phyloP scores from a whole-genome alignment of 2,329 filamentous ascomycete genomes.

The Thielaviopsis cerberus region DNA sequence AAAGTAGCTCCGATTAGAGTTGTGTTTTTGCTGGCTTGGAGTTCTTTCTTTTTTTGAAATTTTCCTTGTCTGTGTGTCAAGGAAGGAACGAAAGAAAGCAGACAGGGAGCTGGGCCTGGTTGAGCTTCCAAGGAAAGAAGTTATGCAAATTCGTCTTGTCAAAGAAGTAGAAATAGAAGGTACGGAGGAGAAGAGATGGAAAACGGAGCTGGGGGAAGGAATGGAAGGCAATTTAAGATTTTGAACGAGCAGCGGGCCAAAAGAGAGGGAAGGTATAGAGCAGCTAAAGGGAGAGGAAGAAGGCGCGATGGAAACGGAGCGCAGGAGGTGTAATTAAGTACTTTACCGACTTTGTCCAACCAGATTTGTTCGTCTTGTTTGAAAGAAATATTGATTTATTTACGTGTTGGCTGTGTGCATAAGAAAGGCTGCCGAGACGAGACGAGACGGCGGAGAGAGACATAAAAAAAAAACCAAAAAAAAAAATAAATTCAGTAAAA shows the following conservation, averaged over 20 bases:
- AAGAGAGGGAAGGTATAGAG: too few relatives aligned
- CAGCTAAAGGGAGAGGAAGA: background rate
- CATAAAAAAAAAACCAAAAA: background rate
- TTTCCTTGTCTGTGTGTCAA: background rate
- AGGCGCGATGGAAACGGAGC: background rate
- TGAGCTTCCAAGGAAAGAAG: background rate
- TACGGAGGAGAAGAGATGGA: too few relatives aligned
- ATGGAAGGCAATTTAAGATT: too few relatives aligned
- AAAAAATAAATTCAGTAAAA: background rate
- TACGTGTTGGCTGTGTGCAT: background rate
- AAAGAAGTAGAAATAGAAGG: background rate
- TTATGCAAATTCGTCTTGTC: too few relatives aligned
- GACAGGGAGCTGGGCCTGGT: background rate
- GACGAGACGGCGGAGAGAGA: background rate
- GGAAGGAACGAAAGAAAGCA: background rate
- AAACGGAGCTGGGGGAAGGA: too few relatives aligned
- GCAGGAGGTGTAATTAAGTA: background rate
- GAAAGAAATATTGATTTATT: too few relatives aligned
- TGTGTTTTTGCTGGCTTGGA: background rate
- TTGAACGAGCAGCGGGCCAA: too few relatives aligned
- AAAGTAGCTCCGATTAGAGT: background rate
- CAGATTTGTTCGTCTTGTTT: too few relatives aligned
- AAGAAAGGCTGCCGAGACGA: background rate
- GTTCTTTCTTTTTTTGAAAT: background rate
- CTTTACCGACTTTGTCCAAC: too few relatives aligned